A percentile compares a stretch with the other conserved stretches of the same genome.
phyloP scores from a whole-genome alignment of 2,329 filamentous ascomycete species.

The Penicillium sp. region DNA sequence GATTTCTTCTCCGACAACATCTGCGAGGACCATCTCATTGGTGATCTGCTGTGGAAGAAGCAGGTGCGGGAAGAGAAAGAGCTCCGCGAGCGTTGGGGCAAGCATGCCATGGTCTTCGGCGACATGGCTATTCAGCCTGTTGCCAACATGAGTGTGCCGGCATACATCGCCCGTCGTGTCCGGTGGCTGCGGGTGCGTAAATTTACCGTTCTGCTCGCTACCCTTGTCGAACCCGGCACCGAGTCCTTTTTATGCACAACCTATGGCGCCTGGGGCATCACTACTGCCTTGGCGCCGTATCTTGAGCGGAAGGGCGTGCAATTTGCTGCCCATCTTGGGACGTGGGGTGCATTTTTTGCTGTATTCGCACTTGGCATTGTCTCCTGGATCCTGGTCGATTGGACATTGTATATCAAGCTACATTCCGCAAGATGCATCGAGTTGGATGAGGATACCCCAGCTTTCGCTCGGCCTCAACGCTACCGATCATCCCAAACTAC shows the following conservation, averaged over 20 bases:
- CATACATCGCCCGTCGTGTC: slow-evolving; percentile 77
- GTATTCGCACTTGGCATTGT: slow-evolving; percentile 67
- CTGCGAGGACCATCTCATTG: slow-evolving; percentile 95
- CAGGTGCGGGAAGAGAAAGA: slow-evolving; percentile 39
- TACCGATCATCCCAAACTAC: slow-evolving; percentile 40
- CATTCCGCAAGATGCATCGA: slow-evolving; percentile 72
- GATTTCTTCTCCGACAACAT: slow-evolving; percentile 95
- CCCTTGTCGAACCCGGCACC: slow-evolving; percentile 87
- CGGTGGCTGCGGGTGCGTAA: slow-evolving; percentile 93
- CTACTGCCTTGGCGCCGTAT: slow-evolving; percentile 62
- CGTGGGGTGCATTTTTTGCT: slow-evolving; percentile 65
- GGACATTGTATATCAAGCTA: slow-evolving; percentile 68
- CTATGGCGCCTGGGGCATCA: slow-evolving; percentile 76
- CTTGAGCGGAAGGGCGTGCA: slow-evolving; percentile 48
- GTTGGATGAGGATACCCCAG: slow-evolving; percentile 69
- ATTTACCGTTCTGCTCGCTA: slow-evolving; percentile 86
- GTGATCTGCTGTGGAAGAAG: slow-evolving; percentile 79
- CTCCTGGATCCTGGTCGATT: slow-evolving; percentile 74
- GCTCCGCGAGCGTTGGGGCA: slow-evolving; percentile 55
- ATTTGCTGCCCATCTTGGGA: slow-evolving; percentile 55
- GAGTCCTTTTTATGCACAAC: slow-evolving; percentile 82
- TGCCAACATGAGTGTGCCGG: slow-evolving; percentile 70
- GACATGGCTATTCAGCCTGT: slow-evolving; percentile 91
- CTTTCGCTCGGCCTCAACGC: slow-evolving; percentile 62
- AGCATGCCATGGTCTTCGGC: slow-evolving; percentile 80